phyloP scores from a whole-genome alignment of 495 filamentous ascomycete genomes.

The Margaritispora aquatica region DNA sequence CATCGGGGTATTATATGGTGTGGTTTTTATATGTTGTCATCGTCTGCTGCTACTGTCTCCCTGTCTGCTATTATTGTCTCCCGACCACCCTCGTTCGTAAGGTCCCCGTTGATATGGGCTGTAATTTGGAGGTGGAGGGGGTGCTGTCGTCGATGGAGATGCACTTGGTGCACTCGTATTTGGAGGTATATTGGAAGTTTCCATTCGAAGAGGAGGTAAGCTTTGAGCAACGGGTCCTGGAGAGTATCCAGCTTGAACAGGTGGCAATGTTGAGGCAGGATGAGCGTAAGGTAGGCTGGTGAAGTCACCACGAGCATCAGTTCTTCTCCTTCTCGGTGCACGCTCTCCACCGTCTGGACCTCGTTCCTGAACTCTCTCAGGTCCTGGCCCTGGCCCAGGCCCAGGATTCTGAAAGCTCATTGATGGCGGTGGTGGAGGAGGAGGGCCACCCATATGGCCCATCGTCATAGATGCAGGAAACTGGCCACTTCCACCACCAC shows the following conservation, averaged over 20 bases:
- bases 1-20: constrained; percentile 1
- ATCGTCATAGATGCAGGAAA: constrained; percentile 5
- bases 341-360: constrained; percentile 12
- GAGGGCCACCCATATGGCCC: constrained; percentile 7
- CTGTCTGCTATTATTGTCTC: constrained; percentile 6
- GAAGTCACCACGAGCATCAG: constrained; percentile 19
- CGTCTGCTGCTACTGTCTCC: not conserved
- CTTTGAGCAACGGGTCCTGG: constrained; percentile 4
- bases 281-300: constrained; percentile 16
- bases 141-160: constrained; percentile 10
- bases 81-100: constrained; percentile 21
- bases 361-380: not conserved
- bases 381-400: not conserved
- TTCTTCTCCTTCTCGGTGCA: constrained; percentile 22
- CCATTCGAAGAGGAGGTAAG: constrained; percentile 22
- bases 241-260: constrained; percentile 13
- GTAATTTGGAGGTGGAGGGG: constrained; percentile 11
- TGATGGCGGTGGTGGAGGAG: not conserved
- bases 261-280: constrained; percentile 21
- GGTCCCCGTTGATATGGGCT: constrained; percentile 15
- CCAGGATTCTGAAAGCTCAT: constrained; percentile 9
- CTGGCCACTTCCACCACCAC: constrained; percentile 5
- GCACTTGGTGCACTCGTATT: not conserved
- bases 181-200: constrained; percentile 4
- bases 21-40: not conserved